A percentile compares a stretch with the other conserved stretches of the same genome.
Evolutionary conservation across 192 early-diverging fungal species (phyloP).

Genomic region (Podila horticola): DNA sequence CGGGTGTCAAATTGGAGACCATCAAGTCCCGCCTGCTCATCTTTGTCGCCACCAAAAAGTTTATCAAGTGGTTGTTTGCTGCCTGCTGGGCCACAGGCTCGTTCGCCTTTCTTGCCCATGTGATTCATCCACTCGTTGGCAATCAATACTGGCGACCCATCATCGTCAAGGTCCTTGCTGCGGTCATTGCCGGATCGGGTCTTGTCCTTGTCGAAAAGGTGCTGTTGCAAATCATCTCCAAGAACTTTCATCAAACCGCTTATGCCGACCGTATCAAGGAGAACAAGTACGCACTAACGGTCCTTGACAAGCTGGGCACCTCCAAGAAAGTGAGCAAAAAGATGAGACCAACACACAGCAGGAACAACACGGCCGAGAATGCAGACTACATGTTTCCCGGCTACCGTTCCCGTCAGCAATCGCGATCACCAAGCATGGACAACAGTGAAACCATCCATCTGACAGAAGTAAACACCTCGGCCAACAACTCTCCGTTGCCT

Average conservation of each 20-base stretch:
- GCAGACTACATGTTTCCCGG: slow-evolving; percentile 39
- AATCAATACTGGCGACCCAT: slow-evolving; percentile 58
- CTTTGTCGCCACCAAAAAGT: slow-evolving; percentile 64
- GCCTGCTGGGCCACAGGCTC: slow-evolving; percentile 59
- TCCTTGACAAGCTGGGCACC: slow-evolving; percentile 66
- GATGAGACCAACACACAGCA: slow-evolving; percentile 21
- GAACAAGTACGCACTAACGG: slow-evolving; percentile 67
- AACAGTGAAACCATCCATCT: slow-evolving; percentile 22
- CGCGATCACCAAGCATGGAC: slow-evolving; percentile 38
- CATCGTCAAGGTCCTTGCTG: slow-evolving; percentile 63
- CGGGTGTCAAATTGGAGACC: slow-evolving; percentile 58
- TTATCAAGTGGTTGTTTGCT: slow-evolving; percentile 65
- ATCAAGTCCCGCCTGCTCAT: slow-evolving; percentile 63
- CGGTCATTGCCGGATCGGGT: slow-evolving; percentile 57
- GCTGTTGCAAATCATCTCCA: slow-evolving; percentile 69
- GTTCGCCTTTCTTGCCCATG: slow-evolving; percentile 64
- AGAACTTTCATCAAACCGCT: slow-evolving; percentile 69
- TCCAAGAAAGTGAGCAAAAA: slow-evolving; percentile 53
- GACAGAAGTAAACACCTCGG: slow-evolving; percentile 11
- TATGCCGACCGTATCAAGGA: slow-evolving; percentile 73
- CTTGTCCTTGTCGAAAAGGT: slow-evolving; percentile 70
- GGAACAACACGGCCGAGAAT: slow-evolving; percentile 43
- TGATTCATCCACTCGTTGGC: slow-evolving; percentile 54
- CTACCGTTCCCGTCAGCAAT: slow-evolving; percentile 37
- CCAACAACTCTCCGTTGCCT: slow-evolving; percentile 17